Percentiles rank a stretch among this genome's conserved stretches.
These are phyloP conservation scores for Ustilago xerochloae DNA, from an alignment of 1,284 basidiomycete species.

Conservation along the genomic window DNA sequence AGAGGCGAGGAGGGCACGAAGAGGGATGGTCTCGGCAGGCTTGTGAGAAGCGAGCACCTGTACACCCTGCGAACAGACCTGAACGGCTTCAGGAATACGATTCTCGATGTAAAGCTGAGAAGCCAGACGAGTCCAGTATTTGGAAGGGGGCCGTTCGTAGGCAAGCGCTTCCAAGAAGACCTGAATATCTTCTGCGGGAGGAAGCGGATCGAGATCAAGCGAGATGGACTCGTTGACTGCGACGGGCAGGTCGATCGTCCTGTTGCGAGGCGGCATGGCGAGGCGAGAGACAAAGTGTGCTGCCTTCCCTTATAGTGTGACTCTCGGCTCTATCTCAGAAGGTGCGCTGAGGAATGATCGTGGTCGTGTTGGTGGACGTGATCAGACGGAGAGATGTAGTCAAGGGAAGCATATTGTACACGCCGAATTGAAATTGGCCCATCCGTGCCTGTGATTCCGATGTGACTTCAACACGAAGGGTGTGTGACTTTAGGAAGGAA, in stretches of 20 bases:
- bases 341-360: not conserved
- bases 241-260: constrained; percentile 58
- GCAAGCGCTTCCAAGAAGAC: constrained; percentile 59
- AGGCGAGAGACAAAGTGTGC: not conserved
- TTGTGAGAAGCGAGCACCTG: constrained; percentile 48
- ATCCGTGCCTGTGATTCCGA: constrained; percentile 2
- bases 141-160: constrained; percentile 54
- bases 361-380: not conserved
- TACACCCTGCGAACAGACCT: constrained; percentile 49
- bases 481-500: not conserved
- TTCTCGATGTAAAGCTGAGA: constrained; percentile 54
- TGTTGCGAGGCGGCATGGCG: constrained; percentile 41
- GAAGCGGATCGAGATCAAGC: constrained; percentile 60
- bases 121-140: constrained; percentile 60
- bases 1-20: constrained; percentile 55
- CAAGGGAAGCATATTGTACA: too few relatives aligned
- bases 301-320: not conserved
- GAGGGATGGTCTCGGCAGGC: constrained; percentile 49
- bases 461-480: not conserved
- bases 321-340: not conserved
- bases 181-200: constrained; percentile 56
- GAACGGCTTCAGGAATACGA: constrained; percentile 48
- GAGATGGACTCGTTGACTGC: constrained; percentile 59
- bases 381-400: not conserved
- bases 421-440: too few relatives aligned